Percentiles rank a stretch among this genome's conserved stretches.
phyloP scores from a whole-genome alignment of 805 yeast genomes.

The Henningerozyma blattae region DNA sequence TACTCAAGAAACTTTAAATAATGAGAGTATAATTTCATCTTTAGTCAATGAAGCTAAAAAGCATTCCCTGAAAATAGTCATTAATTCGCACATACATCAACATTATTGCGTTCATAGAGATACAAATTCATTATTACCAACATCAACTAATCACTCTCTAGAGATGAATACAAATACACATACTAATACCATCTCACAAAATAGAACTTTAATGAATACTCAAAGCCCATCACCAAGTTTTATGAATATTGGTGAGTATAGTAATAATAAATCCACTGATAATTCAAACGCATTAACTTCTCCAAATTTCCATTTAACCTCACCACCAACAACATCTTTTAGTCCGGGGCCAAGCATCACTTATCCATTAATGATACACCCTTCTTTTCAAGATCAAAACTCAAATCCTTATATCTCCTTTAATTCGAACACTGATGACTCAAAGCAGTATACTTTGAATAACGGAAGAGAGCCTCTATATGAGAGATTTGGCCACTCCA shows the following conservation, averaged over 20 bases:
- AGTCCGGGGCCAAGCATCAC: too few species aligned
- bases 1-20: constrained; percentile 38
- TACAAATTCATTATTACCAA: background rate
- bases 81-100: constrained; percentile 81
- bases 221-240: background rate
- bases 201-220: background rate
- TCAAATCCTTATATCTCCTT: too few species aligned
- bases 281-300: background rate
- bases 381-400: too few species aligned
- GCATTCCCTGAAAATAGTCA: constrained; percentile 46
- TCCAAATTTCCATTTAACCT: too few species aligned
- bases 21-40: constrained; percentile 42
- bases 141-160: too few species aligned
- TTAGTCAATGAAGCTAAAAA: constrained; percentile 49
- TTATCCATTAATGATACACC: too few species aligned
- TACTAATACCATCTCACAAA: background rate
- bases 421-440: too few species aligned
- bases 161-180: background rate
- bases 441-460: too few species aligned
- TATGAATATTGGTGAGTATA: background rate
- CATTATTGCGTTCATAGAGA: constrained; percentile 34
- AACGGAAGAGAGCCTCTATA: too few species aligned
- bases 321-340: too few species aligned
- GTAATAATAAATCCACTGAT: background rate
- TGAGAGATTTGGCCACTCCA: too few species aligned